Base-by-base conservation (phyloP, 2,329 filamentous ascomycete species). In the Nemania sp. region DNA sequence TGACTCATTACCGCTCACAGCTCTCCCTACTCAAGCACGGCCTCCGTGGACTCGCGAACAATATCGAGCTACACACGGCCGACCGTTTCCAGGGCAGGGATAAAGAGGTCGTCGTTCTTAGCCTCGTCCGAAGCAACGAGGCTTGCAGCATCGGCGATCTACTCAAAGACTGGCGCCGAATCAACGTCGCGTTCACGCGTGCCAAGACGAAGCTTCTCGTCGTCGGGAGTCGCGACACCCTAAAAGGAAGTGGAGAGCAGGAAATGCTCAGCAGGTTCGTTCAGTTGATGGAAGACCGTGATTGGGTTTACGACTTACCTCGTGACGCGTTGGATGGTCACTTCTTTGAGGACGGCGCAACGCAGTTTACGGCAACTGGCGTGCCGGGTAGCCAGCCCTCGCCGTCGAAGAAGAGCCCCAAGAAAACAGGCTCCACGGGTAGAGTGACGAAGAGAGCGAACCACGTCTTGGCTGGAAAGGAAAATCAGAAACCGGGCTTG, bases 81-180 rank as follows among this genome's bases (percentile, higher is more conserved):
- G 96, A 99, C 80, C 93, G 95, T 52, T 99, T 97, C 80, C 96
- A 99, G 79, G 96, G 96, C 6, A 89, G 96, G 10, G 96, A 99
- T 81, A 99, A 99, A 78, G 94, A 97, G 76, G 90, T 97, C 2
- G 88, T 98, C 0, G 88, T 99, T 15, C 86, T 99, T 8, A 93
- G 89, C 63, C 90, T 97, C 32, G 96, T 98, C 15, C 88, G 96
- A 32, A 95, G 90, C 78, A 99, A 99, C 75, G 90, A 94, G 24
- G 86, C 87, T 0, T 89, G 90, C 70, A 89, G 87, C 57, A 94
- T 99, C n/a, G 96, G 96, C 20, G 96, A 98, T 63, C 80, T 99
- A 53, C 84, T 99, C 29, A 92, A 92, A 68, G 96, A 99, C 79
- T 97, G 94, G 92, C 85, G 96, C 63, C 85, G 96, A 56, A 94